These are phyloP conservation scores for Solanum hybrid DNA, from an alignment of 305 asterid species.

Conservation along the genomic window DNA sequence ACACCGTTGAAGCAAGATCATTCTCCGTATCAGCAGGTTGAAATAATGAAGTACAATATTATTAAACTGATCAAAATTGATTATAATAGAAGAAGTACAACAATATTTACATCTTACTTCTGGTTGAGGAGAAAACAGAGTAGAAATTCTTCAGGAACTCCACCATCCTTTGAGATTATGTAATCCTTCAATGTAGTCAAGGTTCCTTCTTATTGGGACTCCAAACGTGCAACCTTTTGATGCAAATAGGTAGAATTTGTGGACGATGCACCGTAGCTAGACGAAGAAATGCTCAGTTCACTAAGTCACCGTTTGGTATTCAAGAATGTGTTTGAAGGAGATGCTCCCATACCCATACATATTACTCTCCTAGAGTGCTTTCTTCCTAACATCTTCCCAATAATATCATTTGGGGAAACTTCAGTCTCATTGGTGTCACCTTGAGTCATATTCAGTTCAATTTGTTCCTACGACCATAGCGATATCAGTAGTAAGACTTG, in stretches of 20 bases:
- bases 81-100: background rate
- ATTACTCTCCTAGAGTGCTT: no score
- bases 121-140: background rate
- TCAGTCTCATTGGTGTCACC: background rate
- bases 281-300: no score
- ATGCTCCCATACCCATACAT: no score
- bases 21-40: background rate
- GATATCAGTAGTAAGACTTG: background rate
- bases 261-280: no score
- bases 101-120: background rate
- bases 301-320: no score
- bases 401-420: no score
- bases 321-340: no score
- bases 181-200: no score
- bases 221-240: no score
- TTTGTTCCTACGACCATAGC: background rate
- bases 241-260: no score
- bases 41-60: background rate
- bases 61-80: background rate
- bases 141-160: background rate
- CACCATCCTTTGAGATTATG: background rate
- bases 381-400: no score
- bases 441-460: background rate
- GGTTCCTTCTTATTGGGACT: no score
- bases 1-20: background rate